Evolutionary conservation across 164 flowering plant genomes (phyloP).

Genomic region (Magnolia changhungtana): DNA sequence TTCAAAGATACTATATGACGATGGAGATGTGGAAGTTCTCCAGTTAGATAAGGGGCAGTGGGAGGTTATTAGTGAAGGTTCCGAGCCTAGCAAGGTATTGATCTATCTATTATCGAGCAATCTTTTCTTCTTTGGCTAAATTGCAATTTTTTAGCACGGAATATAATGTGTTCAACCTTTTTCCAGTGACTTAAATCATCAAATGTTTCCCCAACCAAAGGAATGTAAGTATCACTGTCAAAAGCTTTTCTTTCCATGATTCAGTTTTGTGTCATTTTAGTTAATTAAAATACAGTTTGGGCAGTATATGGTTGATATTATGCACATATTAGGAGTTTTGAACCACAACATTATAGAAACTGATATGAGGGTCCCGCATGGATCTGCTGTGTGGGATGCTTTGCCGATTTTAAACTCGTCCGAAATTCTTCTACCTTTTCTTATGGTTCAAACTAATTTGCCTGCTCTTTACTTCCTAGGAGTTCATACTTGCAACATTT

Average conservation of each 20-base stretch:
- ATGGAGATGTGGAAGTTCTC: constrained; percentile 93
- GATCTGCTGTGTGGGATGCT: neutral
- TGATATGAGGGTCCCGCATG: too few relatives aligned
- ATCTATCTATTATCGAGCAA: constrained; percentile 5
- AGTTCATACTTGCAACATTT: too few relatives aligned
- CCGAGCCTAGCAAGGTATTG: constrained; percentile 46
- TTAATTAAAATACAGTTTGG: neutral
- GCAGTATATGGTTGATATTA: neutral
- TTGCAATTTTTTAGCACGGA: neutral
- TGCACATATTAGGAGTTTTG: neutral
- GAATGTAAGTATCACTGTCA: constrained; percentile 38
- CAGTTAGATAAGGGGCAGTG: constrained; percentile 71
- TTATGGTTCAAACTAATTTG: too few relatives aligned
- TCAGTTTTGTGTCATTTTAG: neutral
- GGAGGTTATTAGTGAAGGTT: constrained; percentile 57
- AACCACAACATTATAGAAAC: neutral
- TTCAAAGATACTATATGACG: constrained; percentile 70
- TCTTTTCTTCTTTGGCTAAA: neutral
- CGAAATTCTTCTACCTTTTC: too few relatives aligned
- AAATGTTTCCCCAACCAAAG: constrained; percentile 26
- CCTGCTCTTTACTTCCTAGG: too few relatives aligned
- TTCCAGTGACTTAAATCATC: constrained; percentile 45
- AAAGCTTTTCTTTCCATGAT: neutral
- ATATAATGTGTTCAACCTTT: constrained; percentile 1
- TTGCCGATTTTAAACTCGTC: neutral